Evolutionary conservation across 1,284 basidiomycete species (phyloP).

Genomic region (Leccinum pseudoinsigne): DNA sequence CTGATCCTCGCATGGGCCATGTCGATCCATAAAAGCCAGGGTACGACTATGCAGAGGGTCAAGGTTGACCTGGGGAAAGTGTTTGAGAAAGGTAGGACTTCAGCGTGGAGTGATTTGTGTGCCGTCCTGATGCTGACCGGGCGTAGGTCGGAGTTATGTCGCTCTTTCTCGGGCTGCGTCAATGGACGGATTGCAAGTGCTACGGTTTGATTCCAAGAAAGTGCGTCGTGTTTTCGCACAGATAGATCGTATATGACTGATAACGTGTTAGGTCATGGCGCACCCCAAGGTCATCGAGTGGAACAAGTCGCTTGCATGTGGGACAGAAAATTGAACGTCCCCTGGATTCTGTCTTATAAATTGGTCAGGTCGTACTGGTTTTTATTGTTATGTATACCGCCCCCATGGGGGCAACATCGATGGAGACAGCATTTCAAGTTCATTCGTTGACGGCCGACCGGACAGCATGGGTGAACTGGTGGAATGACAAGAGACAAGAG

Average conservation of each 20-base stretch:
- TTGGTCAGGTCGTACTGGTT: neutral
- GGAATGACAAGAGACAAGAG: neutral
- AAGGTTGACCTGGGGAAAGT: conserved; percentile 62
- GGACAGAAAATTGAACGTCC: neutral
- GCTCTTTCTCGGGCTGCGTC: conserved; percentile 83
- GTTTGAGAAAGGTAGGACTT: conserved; percentile 65
- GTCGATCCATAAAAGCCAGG: conserved; percentile 83
- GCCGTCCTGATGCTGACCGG: neutral
- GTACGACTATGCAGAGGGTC: conserved; percentile 70
- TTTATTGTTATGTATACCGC: neutral
- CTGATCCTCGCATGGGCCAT: conserved; percentile 75
- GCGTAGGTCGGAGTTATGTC: conserved; percentile 73
- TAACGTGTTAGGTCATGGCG: too few relatives aligned
- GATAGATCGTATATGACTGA: neutral
- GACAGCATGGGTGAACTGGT: neutral
- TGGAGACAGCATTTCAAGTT: neutral
- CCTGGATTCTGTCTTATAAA: too few relatives aligned
- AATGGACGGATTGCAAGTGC: conserved; percentile 76
- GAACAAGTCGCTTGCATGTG: neutral
- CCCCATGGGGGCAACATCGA: neutral
- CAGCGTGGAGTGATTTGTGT: neutral
- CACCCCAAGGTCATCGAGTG: too few relatives aligned
- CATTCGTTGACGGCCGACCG: neutral
- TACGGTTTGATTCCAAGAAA: conserved; percentile 72
- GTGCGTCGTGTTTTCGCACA: conserved; percentile 33